Conservation (phyloP, 352 stramenopile genomes). For the Hyaloperonospora brassicae region DNA sequence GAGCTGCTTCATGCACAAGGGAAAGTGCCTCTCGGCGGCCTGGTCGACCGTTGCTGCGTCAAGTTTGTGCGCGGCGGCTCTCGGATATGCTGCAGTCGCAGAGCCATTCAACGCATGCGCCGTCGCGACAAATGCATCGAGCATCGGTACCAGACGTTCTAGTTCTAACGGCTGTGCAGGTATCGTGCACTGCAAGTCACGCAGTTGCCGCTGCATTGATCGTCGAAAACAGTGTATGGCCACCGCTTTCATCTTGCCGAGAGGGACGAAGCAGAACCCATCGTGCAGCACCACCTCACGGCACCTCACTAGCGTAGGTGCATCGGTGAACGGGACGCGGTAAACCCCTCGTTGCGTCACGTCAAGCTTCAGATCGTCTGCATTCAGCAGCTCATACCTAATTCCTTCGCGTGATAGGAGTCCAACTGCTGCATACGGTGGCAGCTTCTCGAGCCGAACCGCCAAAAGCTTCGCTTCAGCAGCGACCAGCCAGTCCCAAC, state of each 20-base stretch:
- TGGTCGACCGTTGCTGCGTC: slow-evolving; percentile 58
- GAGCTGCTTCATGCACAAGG: slow-evolving; percentile 73
- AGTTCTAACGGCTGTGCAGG: slow-evolving; percentile 26
- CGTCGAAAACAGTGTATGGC: slow-evolving; percentile 35
- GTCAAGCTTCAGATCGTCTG: slow-evolving; percentile 10
- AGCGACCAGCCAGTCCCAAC: slow-evolving; percentile 49
- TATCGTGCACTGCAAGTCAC: slow-evolving; percentile 36
- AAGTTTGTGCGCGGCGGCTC: slow-evolving; percentile 7
- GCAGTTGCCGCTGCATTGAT: slow-evolving; percentile 30
- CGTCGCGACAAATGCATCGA: slow-evolving; percentile 32
- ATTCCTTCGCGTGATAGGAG: slow-evolving; percentile 33
- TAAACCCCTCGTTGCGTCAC: slow-evolving; percentile 23
- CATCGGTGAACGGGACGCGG: slow-evolving; percentile 46
- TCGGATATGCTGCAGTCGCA: slow-evolving; percentile 4
- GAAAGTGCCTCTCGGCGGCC: slow-evolving; percentile 48
- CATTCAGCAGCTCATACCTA: slow-evolving; percentile 22
- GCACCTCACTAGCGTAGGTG: slow-evolving; percentile 27
- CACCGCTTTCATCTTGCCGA: slow-evolving; percentile 29
- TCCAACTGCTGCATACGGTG: slow-evolving; percentile 16
- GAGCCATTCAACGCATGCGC: slow-evolving; percentile 21
- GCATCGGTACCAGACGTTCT: slow-evolving; percentile 29
- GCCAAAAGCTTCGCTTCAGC: slow-evolving; percentile 41
- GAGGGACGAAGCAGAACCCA: slow-evolving; percentile 42
- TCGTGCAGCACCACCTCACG: slow-evolving; percentile 37
- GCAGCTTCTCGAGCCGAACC: slow-evolving; percentile 19